Base-by-base conservation (phyloP, 495 filamentous ascomycete genomes). In the Rostrohypoxylon terebratum region DNA sequence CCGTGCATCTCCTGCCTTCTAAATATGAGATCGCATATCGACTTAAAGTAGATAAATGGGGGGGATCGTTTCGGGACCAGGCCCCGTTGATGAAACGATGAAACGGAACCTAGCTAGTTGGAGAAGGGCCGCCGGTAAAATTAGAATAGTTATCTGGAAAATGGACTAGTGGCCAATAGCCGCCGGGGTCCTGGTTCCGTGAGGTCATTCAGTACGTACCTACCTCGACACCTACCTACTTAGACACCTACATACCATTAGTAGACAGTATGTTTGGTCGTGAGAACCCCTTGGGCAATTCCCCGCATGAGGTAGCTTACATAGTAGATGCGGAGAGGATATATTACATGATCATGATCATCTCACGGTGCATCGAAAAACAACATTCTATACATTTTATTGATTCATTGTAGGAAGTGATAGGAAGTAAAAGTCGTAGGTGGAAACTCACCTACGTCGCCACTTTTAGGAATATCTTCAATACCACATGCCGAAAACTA, bases 71-170 rank as follows among this genome's bases (percentile, higher is more conserved):
- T 51, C 36, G 45, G 63, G 36, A 60, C 63, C 59, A 59, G 47
- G 59, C 63, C 59, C 44, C 70, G 63, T 71, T 67, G 54, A 75
- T 63, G 60, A 57, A 57, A 69, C 64, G 54, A 75, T 63, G 60
- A 57, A 57, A 69, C 64, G 68, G 67, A 68, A 40, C 68, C 40
- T 72, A 57, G 31, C 51, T 57, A 16, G 9, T 63, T 74, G 72
- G 72, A 71, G 72, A 36, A n/a, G 51, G 51, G 51, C 57, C 23
- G 36, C 63, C 71, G 72, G 75, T 63, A 73, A 75, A 77, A 75
- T 73, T 34, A 44, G 66, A 59, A 68, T 44, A 25, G 31, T 44
- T 48, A 72, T 77, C 72, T 75, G 75, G 75, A 73, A 77, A 77
- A 77, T 72, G 59, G 25, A 34, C 10, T 55, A 6, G 31, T 55